Evolutionary conservation across 1,284 basidiomycete genomes (phyloP).

Genomic region (Paramarasmius palmivorus): DNA sequence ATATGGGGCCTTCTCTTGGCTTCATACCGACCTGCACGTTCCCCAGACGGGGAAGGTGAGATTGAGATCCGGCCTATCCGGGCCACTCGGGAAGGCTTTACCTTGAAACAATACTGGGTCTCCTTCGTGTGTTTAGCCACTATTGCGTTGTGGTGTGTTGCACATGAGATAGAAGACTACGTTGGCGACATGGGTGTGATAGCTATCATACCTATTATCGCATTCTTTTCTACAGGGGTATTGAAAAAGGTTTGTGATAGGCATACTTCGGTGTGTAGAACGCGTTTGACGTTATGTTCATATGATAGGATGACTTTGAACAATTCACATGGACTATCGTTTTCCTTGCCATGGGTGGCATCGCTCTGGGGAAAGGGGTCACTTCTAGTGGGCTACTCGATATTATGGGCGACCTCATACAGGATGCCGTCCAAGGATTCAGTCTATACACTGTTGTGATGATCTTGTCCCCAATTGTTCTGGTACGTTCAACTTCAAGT

Average conservation of each 20-base stretch:
- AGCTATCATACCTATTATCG: constrained; percentile 90
- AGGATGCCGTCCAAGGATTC: constrained; percentile 69
- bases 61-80: constrained; percentile 84
- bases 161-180: constrained; percentile 75
- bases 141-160: constrained; percentile 91
- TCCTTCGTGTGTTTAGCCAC: constrained; percentile 83
- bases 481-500: constrained; percentile 60
- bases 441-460: constrained; percentile 83
- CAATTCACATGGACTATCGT: constrained; percentile 95
- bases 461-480: constrained; percentile 81
- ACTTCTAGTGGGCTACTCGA: constrained; percentile 86
- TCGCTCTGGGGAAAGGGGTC: constrained; percentile 94
- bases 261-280: constrained; percentile 3
- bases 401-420: constrained; percentile 73
- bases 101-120: constrained; percentile 90
- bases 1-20: constrained; percentile 92
- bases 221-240: constrained; percentile 94
- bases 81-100: constrained; percentile 80
- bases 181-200: constrained; percentile 99
- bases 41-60: constrained; percentile 75
- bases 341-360: constrained; percentile 97
- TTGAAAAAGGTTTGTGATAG: constrained; percentile 84
- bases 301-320: constrained; percentile 85
- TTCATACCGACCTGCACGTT: constrained; percentile 74
- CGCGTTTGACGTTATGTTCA: constrained; percentile 5